phyloP scores from a whole-genome alignment of 306 rosid species.

The Ziziphus jujuba region DNA sequence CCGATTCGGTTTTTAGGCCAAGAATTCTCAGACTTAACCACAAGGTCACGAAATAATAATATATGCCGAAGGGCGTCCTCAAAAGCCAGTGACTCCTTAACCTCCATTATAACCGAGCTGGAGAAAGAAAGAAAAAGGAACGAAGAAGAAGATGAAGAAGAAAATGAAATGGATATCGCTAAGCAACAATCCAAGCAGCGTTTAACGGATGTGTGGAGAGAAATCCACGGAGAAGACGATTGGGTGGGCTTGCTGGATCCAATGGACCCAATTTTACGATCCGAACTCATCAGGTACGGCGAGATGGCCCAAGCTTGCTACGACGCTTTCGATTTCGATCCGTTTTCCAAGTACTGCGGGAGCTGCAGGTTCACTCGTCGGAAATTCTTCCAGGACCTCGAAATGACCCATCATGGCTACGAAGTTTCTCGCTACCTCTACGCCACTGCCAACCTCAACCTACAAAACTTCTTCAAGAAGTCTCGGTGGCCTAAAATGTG shows the following conservation, averaged over 20 bases:
- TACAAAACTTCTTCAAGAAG: slow-evolving; percentile 68
- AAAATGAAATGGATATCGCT: not conserved
- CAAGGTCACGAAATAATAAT: not conserved
- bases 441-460: slow-evolving; percentile 65
- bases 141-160: not conserved
- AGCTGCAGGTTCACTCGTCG: slow-evolving; percentile 55
- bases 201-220: slow-evolving; percentile 53
- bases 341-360: slow-evolving; percentile 79
- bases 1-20: not conserved
- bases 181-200: not conserved
- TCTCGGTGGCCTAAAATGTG: slow-evolving; percentile 79
- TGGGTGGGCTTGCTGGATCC: slow-evolving; percentile 81
- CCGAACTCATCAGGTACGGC: slow-evolving; percentile 74
- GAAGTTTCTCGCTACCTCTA: slow-evolving; percentile 62
- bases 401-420: slow-evolving; percentile 41
- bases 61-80: slow-evolving; percentile 18
- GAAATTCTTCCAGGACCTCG: slow-evolving; percentile 40
- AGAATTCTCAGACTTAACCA: not conserved
- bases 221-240: slow-evolving; percentile 64
- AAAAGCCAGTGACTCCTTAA: slow-evolving; percentile 18
- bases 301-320: slow-evolving; percentile 91
- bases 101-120: slow-evolving; percentile 34
- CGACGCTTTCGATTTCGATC: slow-evolving; percentile 83
- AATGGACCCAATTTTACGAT: slow-evolving; percentile 56
- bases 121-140: slow-evolving; percentile 13